Evolutionary conservation across 202 grass and related monocot species (phyloP), one percentile per base, ranked within the genome.

Genomic region (Zizania palustris): DNA sequence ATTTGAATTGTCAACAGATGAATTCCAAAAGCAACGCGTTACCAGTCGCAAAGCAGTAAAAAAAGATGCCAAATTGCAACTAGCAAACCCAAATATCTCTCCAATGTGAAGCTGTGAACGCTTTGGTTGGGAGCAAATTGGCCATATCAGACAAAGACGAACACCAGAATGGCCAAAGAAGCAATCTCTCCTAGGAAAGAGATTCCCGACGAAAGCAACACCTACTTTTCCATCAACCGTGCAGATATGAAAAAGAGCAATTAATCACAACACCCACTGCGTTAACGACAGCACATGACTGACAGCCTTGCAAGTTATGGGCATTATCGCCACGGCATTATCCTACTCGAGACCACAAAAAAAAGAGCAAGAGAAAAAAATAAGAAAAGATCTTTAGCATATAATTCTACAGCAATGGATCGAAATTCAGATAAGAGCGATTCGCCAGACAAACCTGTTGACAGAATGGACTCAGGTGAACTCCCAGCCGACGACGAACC

Each of bases 271-370:
- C 28, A 45, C 36, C 49, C 58, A 50, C 28, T 20, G 62, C 3
- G 16, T 55, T 56, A 45, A 45, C 20, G 79, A 83, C 80, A 73
- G 14, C 44, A 5, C 74, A 73, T 9, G 76, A 44, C 68, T 73
- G 80, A 36, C 74, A 78, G 67, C 74, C 74, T 83, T 39, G 79
- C 79, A 87, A 78, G 54, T 55, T 28, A 78, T 22, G 51, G 55
- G 6, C 44, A 35, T 22, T 19, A 68, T 21, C 33, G 59, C 4
- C 1, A 65, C 46, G 37, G 59, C 65, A 61, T 73, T 83, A 88
- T 84, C 85, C 38, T 68, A 55, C 16, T 16, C 13, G 46, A 61
- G 13, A 21, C 9, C 13, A 68, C 39, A 46, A 70, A 43, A 70
- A 43, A 28, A 68, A 72, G 3, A 63, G 14, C 19, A 7, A 49